Base-by-base conservation (phyloP, 208 protist genomes). In the Kentomonas sorsogonicus region DNA sequence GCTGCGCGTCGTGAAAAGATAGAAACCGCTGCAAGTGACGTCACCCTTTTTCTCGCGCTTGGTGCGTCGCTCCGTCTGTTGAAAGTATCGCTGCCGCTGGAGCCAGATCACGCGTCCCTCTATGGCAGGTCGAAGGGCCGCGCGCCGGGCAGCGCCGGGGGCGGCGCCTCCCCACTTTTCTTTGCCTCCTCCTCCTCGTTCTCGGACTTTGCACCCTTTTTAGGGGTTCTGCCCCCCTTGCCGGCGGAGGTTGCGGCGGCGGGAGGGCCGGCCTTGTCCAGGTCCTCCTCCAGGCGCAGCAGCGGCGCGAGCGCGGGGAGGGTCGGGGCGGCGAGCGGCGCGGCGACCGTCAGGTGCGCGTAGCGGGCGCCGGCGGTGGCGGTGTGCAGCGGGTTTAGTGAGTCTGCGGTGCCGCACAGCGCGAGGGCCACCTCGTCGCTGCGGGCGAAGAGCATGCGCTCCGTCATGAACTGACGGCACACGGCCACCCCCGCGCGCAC, bases 51-150 rank as follows among this genome's bases (percentile, higher is more conserved):
- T 76, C 25, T 72, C 60, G 25, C 71, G 70, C 16, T 82, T 55
- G 18, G 96, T 59, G 31, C 96, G 33, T 10, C 91, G 67, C 25
- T 70, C 72, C 31, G 79, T 90, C 13, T 97, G 79, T 20, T 73
- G 57, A 2, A 98, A 54, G n/a, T n/a, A n/a, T n/a, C n/a, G n/a
- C n/a, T n/a, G n/a, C n/a, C n/a, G n/a, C n/a, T n/a, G n/a, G n/a
- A n/a, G n/a, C n/a, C n/a, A n/a, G n/a, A n/a, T n/a, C n/a, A n/a
- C n/a, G n/a, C n/a, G n/a, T n/a, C n/a, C 1, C 84, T 83, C 41
- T 98, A 91, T 3, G 97, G 55, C 16, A 97, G 68, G 58, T 91
- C 85, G 25, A 47, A 80, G n/a, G n/a, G n/a, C n/a, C n/a, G n/a
- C n/a, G n/a, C n/a, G n/a, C n/a, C n/a, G n/a, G n/a, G n/a, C n/a